A percentile compares a stretch with the other conserved stretches of the same genome.
Evolutionary conservation across 176 grass and related monocot species (phyloP).

Genomic region (Guadua angustifolia): DNA sequence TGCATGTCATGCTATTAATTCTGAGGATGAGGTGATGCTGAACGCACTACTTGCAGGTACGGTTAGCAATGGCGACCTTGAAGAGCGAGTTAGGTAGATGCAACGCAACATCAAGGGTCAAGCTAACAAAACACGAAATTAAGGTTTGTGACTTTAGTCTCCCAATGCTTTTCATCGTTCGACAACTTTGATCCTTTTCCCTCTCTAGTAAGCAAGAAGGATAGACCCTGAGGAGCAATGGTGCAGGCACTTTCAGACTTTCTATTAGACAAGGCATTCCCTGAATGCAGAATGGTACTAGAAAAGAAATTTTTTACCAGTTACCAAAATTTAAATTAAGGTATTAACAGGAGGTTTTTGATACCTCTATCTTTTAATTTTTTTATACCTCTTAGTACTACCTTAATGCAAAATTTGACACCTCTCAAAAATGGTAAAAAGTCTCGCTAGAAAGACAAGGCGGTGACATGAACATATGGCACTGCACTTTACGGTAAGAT

Average conservation of each 20-base stretch:
- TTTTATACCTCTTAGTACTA: no score
- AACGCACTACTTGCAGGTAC: background rate
- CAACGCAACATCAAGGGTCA: background rate
- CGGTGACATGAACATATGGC: no score
- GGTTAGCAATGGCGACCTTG: background rate
- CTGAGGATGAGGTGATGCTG: background rate
- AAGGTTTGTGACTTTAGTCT: background rate
- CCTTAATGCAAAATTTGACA: no score
- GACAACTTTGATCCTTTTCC: background rate
- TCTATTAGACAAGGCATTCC: no score
- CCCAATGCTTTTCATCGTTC: background rate
- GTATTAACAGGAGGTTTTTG: no score
- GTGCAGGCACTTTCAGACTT: background rate
- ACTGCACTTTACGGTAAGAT: no score
- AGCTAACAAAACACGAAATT: background rate
- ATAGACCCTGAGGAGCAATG: background rate
- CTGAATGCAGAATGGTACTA: no score
- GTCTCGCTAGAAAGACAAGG: no score
- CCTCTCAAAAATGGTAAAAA: no score
- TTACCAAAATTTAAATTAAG: no score
- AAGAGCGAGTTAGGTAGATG: background rate
- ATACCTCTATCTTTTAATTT: no score
- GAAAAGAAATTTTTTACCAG: no score
- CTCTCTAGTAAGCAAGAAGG: background rate
- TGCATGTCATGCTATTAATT: background rate